Evolutionary conservation across 345 rosid species (phyloP), one percentile per base, ranked within the genome.

Genomic region (Dipteronia sinensis): DNA sequence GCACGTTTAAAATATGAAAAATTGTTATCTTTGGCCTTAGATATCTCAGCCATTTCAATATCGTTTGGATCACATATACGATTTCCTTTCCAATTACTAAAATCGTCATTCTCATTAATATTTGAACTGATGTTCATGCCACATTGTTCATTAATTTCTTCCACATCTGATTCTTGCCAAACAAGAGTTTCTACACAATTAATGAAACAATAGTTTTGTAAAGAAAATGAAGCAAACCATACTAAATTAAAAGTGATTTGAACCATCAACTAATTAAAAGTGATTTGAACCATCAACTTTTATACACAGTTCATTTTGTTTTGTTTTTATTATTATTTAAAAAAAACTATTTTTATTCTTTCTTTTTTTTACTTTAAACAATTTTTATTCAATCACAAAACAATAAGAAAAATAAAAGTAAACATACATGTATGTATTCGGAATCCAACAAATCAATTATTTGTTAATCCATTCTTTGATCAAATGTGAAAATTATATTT

Each of bases 1-100:
- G 72, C 79, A 86, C 88, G 89, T 86, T 69, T 75, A 2, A 79
- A 77, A 66, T 56, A 73, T 65, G 72, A 44, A 23, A 64, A 59
- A 42, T 55, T 77, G 69, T 67, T 80, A 44, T 76, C 76, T 58
- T 47, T 58, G 22, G 67, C 44, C 70, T 68, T 58, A n/a, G 55
- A 79, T 44, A 67, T 73, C 71, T 81, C 63, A 81, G 53, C 56
- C 49, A 27, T 72, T 53, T 11, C 65, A 58, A 1, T 44, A 44
- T 78, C 71, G 59, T 59, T 31, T 34, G 25, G 49, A 77, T 61
- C 73, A 58, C 34, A 42, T 6, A 61, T 13, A 75, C 44, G 67
- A 19, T 72, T 75, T 15, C 61, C 71, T 80, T 67, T 70, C 22
- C 53, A 20, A 34, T 67, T 53, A 53, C 4, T 29, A 22, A 42